Evolutionary conservation across 2,329 filamentous ascomycete genomes (phyloP), one percentile per base, ranked within the genome.

Genomic region (Fusarium sp.): DNA sequence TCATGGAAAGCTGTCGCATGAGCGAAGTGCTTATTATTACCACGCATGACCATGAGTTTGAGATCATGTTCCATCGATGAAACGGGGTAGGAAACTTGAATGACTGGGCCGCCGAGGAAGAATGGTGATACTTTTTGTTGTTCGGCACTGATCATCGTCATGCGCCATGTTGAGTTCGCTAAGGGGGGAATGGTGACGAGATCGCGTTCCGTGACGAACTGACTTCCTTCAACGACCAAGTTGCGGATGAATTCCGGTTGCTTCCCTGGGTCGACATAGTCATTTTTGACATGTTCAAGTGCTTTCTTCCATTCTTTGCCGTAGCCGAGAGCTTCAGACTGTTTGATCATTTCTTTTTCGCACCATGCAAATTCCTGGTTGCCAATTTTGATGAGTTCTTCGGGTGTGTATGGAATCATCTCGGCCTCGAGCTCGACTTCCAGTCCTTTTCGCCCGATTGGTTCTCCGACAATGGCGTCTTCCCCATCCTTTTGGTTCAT

Each of bases 321-420:
- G 10, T 75, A 74, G 0, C 72, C 72, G 3, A 74, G 38, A 3
- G 63, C 72, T 13, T 74, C 38, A 0, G 72, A 75, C 2, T 74
- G 72, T 14, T 72, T 69, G 14, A 74, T 66, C 72, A 74, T 74
- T 30, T 74, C 72, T 0, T 65, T 74, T 6, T 75, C 72, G 1
- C 72, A 74, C 72, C 72, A 74, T 42, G 64, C 28, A 12, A 74
- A 74, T 0, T 74, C 72, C 13, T 75, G 72, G 1, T 74, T 75
- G 0, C 72, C 72, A 14, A 74, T 75, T 5, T 74, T 39, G 11
- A 74, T 75, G 0, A 74, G 59, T 3, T 75, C 68, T 18, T 74
- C 72, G 0, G 72, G 71, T 0, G 72, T 66, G 6, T 74, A 74
- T 0, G 72, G 72, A 5, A 74, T 74, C 72, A 74, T 75, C 10